A percentile compares a stretch with the other conserved stretches of the same genome.
These are phyloP conservation scores for Carpediemonas membranifera DNA, from an alignment of 78 protist species.

Conservation along the genomic window DNA sequence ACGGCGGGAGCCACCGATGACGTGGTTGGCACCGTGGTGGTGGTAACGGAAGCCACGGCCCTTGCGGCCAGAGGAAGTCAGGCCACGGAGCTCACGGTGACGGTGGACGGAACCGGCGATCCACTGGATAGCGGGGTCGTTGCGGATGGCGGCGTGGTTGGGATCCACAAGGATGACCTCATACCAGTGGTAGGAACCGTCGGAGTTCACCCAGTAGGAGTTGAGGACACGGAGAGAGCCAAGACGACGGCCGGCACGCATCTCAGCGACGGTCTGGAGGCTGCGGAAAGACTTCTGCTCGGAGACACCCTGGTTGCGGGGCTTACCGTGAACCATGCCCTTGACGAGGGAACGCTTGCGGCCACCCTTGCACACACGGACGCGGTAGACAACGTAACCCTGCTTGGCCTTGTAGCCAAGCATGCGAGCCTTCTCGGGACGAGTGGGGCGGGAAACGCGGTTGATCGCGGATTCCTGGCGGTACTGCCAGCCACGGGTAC, in stretches of 20 bases:
- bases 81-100: slow-evolving; percentile 89
- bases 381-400: slow-evolving; percentile 74
- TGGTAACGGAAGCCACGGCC: slow-evolving; percentile 74
- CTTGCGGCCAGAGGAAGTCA: slow-evolving; percentile 86
- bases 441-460: slow-evolving; percentile 85
- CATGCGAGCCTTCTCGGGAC: slow-evolving; percentile 96
- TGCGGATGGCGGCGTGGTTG: slow-evolving; percentile 81
- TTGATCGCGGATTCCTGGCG: slow-evolving; percentile 84
- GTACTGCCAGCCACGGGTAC: slow-evolving; percentile 96
- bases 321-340: slow-evolving; percentile 90
- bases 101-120: slow-evolving; percentile 75
- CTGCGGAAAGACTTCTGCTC: slow-evolving; percentile 67
- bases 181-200: slow-evolving; percentile 86
- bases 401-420: slow-evolving; percentile 98
- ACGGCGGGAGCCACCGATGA: slow-evolving; percentile 72
- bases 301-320: slow-evolving; percentile 79
- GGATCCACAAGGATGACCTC: slow-evolving; percentile 97
- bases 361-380: slow-evolving; percentile 93
- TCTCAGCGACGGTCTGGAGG: slow-evolving; percentile 85
- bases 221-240: slow-evolving; percentile 93
- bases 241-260: slow-evolving; percentile 77
- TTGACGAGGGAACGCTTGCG: slow-evolving; percentile 76
- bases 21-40: slow-evolving; percentile 65
- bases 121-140: slow-evolving; percentile 97
- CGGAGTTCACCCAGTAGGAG: slow-evolving; percentile 95